A percentile compares a stretch with the other conserved stretches of the same genome.
Conservation (phyloP, 208 protist genomes). For the Tritrichomonas musculus region DNA sequence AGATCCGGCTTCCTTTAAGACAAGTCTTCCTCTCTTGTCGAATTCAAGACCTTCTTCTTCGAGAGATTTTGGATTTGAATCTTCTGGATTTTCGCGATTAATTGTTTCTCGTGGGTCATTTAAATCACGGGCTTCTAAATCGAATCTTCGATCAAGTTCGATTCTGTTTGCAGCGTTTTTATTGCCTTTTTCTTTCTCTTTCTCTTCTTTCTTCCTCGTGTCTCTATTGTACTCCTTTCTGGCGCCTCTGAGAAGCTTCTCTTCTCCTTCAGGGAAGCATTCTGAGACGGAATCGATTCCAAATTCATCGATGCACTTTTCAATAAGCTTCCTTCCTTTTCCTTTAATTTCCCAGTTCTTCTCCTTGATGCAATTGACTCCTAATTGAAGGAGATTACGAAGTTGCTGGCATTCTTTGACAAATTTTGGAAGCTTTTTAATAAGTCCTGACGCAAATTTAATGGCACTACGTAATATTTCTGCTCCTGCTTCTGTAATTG, state of each 20-base stretch:
- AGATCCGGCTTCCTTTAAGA: neutral
- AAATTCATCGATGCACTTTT: neutral
- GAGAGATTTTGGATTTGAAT: too few relatives aligned
- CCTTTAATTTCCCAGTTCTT: conserved; percentile 33
- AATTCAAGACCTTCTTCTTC: neutral
- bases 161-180: neutral
- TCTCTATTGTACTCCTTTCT: neutral
- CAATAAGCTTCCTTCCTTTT: neutral
- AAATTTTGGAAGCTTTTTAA: neutral
- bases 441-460: neutral
- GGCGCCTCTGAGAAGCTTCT: neutral
- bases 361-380: neutral
- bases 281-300: neutral
- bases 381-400: neutral
- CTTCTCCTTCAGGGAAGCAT: neutral
- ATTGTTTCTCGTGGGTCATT: neutral
- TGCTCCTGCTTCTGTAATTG: neutral
- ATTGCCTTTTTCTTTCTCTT: neutral
- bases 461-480: neutral
- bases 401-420: neutral
- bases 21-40: neutral
- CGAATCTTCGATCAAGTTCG: neutral
- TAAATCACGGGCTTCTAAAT: neutral
- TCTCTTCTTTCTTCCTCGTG: neutral
- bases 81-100: neutral